Percentiles rank a stretch among this genome's conserved stretches.
Evolutionary conservation across 106 monocot genomes (phyloP).

Genomic region (Amphibolis antarctica): DNA sequence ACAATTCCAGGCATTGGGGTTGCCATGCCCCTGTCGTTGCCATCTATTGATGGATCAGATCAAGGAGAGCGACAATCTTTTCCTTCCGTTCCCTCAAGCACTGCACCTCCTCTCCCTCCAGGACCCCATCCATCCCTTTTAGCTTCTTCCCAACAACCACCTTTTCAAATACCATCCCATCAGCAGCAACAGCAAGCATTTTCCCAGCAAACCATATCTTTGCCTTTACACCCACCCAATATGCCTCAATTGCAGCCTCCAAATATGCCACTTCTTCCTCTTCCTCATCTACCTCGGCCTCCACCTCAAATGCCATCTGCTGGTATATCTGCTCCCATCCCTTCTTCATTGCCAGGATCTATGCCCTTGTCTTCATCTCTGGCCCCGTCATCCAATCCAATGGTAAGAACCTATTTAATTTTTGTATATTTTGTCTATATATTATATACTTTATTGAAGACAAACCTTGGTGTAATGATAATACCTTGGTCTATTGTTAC

Average conservation of each 20-base stretch:
- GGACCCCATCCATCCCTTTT: constrained; percentile 93
- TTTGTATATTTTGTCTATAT: neutral
- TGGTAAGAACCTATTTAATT: constrained; percentile 37
- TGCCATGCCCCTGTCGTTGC: constrained; percentile 57
- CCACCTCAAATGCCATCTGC: constrained; percentile 17
- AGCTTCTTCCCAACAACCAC: constrained; percentile 55
- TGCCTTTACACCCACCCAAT: constrained; percentile 49
- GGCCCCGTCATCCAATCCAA: constrained; percentile 46
- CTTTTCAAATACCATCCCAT: constrained; percentile 40
- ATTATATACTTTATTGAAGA: neutral
- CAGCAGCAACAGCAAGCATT: constrained; percentile 43
- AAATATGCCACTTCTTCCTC: constrained; percentile 43
- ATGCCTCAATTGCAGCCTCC: constrained; percentile 59
- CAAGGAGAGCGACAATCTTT: constrained; percentile 53
- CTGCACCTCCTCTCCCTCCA: constrained; percentile 87
- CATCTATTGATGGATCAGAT: constrained; percentile 54
- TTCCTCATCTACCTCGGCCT: constrained; percentile 37
- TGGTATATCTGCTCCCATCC: constrained; percentile 22
- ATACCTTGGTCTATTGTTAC: no score
- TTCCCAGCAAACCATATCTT: constrained; percentile 47
- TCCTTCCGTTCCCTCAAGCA: constrained; percentile 38
- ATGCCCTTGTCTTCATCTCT: constrained; percentile 17
- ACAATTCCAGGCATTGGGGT: constrained; percentile 88
- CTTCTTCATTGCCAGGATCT: neutral
- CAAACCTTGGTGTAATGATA: no score